Evolutionary conservation across 768 basidiomycete genomes (phyloP).

Genomic region (Boletellus ananas): DNA sequence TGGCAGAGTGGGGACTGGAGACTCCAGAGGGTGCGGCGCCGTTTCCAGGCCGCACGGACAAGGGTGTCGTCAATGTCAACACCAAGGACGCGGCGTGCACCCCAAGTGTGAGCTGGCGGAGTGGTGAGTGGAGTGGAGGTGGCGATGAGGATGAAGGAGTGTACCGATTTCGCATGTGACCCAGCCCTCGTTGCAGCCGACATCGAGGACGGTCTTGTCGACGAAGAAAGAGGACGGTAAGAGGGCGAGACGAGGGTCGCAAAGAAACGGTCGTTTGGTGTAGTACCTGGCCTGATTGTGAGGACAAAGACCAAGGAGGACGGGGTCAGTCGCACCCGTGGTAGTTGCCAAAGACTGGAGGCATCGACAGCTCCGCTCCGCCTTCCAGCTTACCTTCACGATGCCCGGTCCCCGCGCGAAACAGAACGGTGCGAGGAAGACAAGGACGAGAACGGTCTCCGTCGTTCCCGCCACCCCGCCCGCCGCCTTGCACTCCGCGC

Average conservation of each 20-base stretch:
- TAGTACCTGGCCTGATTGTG: conserved; percentile 54
- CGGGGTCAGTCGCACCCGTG: conserved; percentile 46
- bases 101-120: conserved; percentile 55
- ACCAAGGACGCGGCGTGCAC: conserved; percentile 66
- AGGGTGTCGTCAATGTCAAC: conserved; percentile 83
- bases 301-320: neutral
- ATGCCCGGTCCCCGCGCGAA: conserved; percentile 30
- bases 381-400: neutral
- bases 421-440: conserved; percentile 16
- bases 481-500: neutral
- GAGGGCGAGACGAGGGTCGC: conserved; percentile 63
- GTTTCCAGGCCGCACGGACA: conserved; percentile 72
- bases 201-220: conserved; percentile 64
- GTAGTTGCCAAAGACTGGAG: conserved; percentile 62
- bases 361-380: conserved; percentile 4
- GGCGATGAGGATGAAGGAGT: conserved; percentile 3
- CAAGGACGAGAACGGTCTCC: conserved; percentile 11
- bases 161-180: conserved; percentile 84
- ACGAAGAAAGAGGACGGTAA: conserved; percentile 53
- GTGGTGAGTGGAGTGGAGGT: neutral
- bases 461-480: neutral
- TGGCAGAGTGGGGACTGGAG: conserved; percentile 36
- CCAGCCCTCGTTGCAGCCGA: conserved; percentile 86
- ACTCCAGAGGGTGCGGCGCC: conserved; percentile 69
- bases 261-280: conserved; percentile 57